Conservation (phyloP, 495 filamentous ascomycete species). For the Tuber aestivum region DNA sequence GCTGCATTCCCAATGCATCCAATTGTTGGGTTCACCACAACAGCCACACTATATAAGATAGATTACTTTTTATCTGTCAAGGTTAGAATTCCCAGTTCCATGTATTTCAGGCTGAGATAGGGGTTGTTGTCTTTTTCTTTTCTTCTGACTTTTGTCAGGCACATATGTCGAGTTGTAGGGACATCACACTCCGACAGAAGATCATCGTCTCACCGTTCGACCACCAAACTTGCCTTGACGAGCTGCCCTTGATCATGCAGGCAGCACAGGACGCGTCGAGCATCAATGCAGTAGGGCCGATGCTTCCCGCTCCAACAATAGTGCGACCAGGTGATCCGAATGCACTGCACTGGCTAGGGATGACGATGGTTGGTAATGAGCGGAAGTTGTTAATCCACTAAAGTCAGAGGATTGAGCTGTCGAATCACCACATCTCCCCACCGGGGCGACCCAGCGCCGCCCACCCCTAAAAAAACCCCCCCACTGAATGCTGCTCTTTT, state of each 20-base stretch:
- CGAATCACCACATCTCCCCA: not conserved
- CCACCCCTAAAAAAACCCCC: not conserved
- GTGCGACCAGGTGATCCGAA: slow-evolving; percentile 69
- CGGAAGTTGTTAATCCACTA: slow-evolving; percentile 90
- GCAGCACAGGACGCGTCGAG: slow-evolving; percentile 85
- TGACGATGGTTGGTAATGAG: slow-evolving; percentile 76
- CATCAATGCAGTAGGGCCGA: slow-evolving; percentile 80
- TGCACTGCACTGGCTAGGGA: slow-evolving; percentile 68
- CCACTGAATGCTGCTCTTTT: not conserved
- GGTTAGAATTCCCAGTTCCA: slow-evolving; percentile 50
- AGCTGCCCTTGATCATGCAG: slow-evolving; percentile 96
- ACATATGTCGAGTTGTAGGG: slow-evolving; percentile 79
- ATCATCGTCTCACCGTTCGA: slow-evolving; percentile 96
- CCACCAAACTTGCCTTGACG: slow-evolving; percentile 90
- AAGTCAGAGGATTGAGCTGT: slow-evolving; percentile 29
- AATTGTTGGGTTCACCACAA: slow-evolving; percentile 85
- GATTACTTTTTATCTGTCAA: slow-evolving; percentile 94
- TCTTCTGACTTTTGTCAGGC: slow-evolving; percentile 53
- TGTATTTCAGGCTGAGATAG: slow-evolving; percentile 7
- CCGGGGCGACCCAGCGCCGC: not conserved
- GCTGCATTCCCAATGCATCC: slow-evolving; percentile 83
- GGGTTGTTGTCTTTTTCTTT: slow-evolving; percentile 14
- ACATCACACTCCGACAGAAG: slow-evolving; percentile 83
- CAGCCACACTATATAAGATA: slow-evolving; percentile 92
- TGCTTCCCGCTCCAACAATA: slow-evolving; percentile 76